Percentiles rank a stretch among this genome's conserved stretches.
Conservation (phyloP, 2,329 filamentous ascomycete species). For the Monilinia laxa region DNA sequence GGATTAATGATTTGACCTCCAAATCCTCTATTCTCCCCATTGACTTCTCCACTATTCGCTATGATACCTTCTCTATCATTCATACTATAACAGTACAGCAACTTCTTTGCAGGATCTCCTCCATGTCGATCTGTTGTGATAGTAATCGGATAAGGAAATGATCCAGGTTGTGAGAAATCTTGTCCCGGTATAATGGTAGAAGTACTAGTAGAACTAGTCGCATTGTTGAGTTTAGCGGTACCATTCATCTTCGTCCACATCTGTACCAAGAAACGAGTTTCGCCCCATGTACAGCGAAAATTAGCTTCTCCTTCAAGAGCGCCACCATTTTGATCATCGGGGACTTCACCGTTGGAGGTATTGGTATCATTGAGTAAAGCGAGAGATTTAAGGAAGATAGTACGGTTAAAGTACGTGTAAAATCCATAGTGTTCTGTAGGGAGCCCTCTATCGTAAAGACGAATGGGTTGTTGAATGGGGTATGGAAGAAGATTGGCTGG, state of each 20-base stretch:
- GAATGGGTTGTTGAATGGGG: constrained; percentile 72
- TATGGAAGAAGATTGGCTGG: constrained; percentile 70
- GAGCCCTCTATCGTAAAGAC: constrained; percentile 80
- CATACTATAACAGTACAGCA: constrained; percentile 55
- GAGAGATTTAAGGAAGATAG: constrained; percentile 72
- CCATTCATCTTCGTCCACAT: constrained; percentile 59
- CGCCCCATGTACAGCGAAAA: constrained; percentile 57
- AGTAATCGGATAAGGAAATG: constrained; percentile 64
- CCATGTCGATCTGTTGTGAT: constrained; percentile 63
- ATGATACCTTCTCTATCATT: constrained; percentile 49
- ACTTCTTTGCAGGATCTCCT: constrained; percentile 53
- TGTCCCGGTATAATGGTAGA: constrained; percentile 34
- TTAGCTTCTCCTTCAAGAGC: constrained; percentile 53
- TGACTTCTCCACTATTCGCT: constrained; percentile 45
- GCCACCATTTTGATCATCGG: constrained; percentile 56
- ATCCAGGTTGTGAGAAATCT: constrained; percentile 48
- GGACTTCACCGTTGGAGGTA: constrained; percentile 43
- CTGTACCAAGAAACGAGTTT: constrained; percentile 62
- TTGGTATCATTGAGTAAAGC: constrained; percentile 48
- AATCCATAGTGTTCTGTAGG: constrained; percentile 88
- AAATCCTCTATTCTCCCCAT: constrained; percentile 51
- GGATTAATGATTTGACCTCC: constrained; percentile 56
- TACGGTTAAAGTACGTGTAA: constrained; percentile 87
- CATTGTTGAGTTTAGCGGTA: constrained; percentile 46
- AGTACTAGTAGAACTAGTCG: constrained; percentile 25